phyloP scores from a whole-genome alignment of 2,329 filamentous ascomycete species.

The Zalaria sp. region DNA sequence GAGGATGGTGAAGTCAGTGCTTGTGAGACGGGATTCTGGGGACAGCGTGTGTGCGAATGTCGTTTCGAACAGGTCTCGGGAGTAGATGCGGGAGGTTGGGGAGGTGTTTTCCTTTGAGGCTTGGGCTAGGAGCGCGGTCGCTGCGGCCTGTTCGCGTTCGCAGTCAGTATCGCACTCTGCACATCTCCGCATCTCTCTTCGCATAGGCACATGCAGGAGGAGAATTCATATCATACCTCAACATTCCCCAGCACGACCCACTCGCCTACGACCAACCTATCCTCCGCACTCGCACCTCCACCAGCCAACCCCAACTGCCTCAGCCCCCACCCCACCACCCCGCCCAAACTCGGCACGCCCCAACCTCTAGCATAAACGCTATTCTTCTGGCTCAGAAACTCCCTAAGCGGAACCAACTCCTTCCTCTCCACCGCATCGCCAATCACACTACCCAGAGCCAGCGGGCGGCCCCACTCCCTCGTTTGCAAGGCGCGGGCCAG shows the following conservation, averaged over 20 bases:
- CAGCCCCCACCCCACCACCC: conserved; percentile 61
- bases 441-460: conserved; percentile 67
- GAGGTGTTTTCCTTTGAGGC: conserved; percentile 16
- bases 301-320: conserved; percentile 43
- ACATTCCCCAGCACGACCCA: conserved; percentile 55
- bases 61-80: conserved; percentile 14
- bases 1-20: conserved; percentile 27
- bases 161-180: too few relatives aligned
- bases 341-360: conserved; percentile 50
- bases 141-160: conserved; percentile 17
- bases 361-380: conserved; percentile 62
- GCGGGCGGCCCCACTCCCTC: conserved; percentile 65
- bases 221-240: conserved; percentile 27
- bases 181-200: too few relatives aligned
- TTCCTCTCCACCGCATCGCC: conserved; percentile 56
- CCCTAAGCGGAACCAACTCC: conserved; percentile 54
- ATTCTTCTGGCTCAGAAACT: conserved; percentile 51
- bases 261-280: conserved; percentile 44
- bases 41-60: conserved; percentile 10
- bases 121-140: conserved; percentile 23
- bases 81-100: conserved; percentile 19
- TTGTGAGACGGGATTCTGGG: conserved; percentile 14
- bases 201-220: too few relatives aligned
- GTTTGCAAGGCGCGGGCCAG: conserved; percentile 60
- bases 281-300: conserved; percentile 27